Evolutionary conservation across 352 stramenopile genomes (phyloP), one percentile per base, ranked within the genome.

Genomic region (Blastocystis sp.): DNA sequence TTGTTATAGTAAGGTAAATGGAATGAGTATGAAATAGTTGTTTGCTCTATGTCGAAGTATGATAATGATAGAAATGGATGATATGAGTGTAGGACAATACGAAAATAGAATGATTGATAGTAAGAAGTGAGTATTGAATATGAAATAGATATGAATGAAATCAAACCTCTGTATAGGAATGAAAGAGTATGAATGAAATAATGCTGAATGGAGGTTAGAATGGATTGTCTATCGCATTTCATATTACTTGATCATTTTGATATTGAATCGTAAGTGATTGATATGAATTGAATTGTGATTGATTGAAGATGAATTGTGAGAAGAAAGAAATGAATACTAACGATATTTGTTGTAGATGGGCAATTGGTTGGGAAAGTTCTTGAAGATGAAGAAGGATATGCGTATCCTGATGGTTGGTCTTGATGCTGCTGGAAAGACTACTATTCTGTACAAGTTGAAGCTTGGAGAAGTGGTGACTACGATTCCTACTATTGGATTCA

Each of bases 391-490:
- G 89, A 93, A 94, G 87, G 91, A 94, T 87, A 94, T 93, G 90
- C 89, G 92, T 67, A 94, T 96, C 81, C 87, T 97, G 63, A 96
- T 97, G 89, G 90, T 95, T n/a, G 92, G 92, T 11, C 91, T 96
- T 24, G 94, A 97, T 89, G 93, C 92, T 27, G 95, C 94, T 24
- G 94, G 94, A 88, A 98, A 98, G 90, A 98, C 95, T 0, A 98
- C 95, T 40, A 94, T 97, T 84, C 86, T 89, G 44, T 95, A 95
- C 89, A 94, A 95, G 88, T 90, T 96, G 81, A 94, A 95, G 90
- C 88, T 95, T 14, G 91, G 92, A 78, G 91, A 97, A 90, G 94
- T 97, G 79, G 94, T 98, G 67, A 98, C 94, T 61, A 98, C 94
- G 61, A 86, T 67, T 75, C 34, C 57, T 36, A 73, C 54, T 73